Evolutionary conservation across 1,284 basidiomycete genomes (phyloP).

Genomic region (Neotropicomus parvogracilis): DNA sequence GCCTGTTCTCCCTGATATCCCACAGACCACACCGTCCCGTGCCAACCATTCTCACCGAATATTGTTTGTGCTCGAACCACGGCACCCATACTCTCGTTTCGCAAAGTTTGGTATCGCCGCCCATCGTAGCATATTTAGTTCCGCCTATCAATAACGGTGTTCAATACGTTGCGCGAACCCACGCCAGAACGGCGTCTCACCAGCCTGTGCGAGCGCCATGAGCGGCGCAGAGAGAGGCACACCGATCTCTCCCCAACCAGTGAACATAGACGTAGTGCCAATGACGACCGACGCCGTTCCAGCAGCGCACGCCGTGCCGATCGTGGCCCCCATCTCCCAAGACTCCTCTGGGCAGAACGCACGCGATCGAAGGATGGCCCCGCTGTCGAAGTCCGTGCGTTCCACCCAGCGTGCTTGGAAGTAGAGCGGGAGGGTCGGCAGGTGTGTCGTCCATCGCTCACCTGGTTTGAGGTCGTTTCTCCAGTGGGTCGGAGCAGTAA

Average conservation of each 20-base stretch:
- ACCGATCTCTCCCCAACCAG: constrained; percentile 3
- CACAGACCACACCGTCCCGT: constrained; percentile 9
- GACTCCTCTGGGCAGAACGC: constrained; percentile 16
- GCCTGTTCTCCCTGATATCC: constrained; percentile 19
- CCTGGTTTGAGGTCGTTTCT: constrained; percentile 20
- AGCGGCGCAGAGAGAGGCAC: constrained; percentile 9
- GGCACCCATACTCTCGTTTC: constrained; percentile 24
- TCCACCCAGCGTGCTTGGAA: constrained; percentile 23
- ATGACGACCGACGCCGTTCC: constrained; percentile 21
- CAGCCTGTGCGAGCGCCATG: constrained; percentile 12
- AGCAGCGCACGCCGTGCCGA: constrained; percentile 17
- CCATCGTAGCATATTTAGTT: constrained; percentile 6
- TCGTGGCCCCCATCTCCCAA: constrained; percentile 18
- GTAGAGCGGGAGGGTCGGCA: constrained; percentile 21
- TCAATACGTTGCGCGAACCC: neutral
- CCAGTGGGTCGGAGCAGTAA: constrained; percentile 18
- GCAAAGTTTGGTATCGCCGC: constrained; percentile 10
- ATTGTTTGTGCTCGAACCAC: constrained; percentile 21
- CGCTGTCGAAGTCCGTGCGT: constrained; percentile 6
- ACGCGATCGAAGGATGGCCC: constrained; percentile 6
- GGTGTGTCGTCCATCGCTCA: constrained; percentile 19
- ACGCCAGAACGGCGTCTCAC: constrained; percentile 6
- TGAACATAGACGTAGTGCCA: neutral
- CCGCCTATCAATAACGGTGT: constrained; percentile 4
- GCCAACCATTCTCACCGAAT: constrained; percentile 18